Evolutionary conservation across 805 yeast genomes (phyloP).

Genomic region (Nematodospora valgi): DNA sequence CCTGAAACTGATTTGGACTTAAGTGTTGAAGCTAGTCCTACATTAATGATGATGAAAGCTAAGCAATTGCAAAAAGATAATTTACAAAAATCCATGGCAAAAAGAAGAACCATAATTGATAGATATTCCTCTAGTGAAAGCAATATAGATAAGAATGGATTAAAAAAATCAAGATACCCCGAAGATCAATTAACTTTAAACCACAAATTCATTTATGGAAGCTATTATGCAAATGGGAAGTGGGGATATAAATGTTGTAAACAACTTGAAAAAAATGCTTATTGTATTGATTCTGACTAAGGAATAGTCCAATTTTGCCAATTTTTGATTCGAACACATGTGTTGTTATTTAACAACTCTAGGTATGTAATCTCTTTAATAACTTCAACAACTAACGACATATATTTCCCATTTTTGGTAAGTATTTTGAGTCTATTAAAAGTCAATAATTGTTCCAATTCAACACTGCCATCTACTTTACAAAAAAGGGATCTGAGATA

Average conservation of each 20-base stretch:
- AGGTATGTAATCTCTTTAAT: constrained; percentile 11
- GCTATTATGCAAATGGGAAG: constrained; percentile 17
- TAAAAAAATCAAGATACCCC: constrained; percentile 9
- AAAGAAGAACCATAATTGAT: background rate
- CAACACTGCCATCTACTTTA: constrained; percentile 14
- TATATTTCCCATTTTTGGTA: constrained; percentile 14
- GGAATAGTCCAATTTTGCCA: constrained; percentile 17
- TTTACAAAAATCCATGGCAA: constrained; percentile 7
- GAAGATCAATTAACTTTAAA: constrained; percentile 10
- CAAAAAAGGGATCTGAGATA: constrained; percentile 17
- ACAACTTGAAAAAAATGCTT: constrained; percentile 8
- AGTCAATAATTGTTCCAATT: constrained; percentile 13
- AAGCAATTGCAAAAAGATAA: constrained; percentile 19
- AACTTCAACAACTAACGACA: constrained; percentile 10
- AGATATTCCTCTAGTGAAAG: background rate
- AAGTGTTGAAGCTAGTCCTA: constrained; percentile 37
- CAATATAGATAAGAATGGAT: constrained; percentile 9
- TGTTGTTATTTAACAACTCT: constrained; percentile 13
- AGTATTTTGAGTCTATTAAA: constrained; percentile 15
- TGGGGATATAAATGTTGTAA: constrained; percentile 23
- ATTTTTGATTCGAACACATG: constrained; percentile 12
- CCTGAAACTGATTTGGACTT: constrained; percentile 22
- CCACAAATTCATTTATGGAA: constrained; percentile 17
- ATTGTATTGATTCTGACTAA: constrained; percentile 4
- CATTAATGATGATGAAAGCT: constrained; percentile 27